phyloP scores from a whole-genome alignment of 208 protist species.

The Trypanosomatidae sp. region DNA sequence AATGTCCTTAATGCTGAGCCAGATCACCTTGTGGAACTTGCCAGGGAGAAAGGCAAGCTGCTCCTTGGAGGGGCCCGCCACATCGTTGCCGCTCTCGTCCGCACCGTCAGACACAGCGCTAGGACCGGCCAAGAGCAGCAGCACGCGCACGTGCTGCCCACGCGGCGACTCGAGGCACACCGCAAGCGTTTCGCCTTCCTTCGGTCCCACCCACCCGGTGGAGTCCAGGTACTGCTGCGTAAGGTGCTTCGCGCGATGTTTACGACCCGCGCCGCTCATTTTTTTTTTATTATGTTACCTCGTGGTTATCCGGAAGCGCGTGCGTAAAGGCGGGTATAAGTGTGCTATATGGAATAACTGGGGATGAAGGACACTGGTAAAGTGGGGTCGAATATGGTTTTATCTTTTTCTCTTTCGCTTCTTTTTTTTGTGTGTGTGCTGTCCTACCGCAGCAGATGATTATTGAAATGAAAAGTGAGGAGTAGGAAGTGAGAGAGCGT shows the following conservation, averaged over 20 bases:
- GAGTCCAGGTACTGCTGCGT: constrained; percentile 72
- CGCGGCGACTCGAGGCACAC: constrained; percentile 71
- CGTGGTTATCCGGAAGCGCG: too few species aligned
- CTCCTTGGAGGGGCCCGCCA: constrained; percentile 9
- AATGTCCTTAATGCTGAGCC: constrained; percentile 76
- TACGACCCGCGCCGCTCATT: constrained; percentile 80
- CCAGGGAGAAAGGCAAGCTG: constrained; percentile 60
- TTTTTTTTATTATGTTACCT: too few species aligned
- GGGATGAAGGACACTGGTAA: too few species aligned
- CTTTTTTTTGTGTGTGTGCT: too few species aligned
- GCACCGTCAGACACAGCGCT: background rate
- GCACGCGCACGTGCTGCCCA: constrained; percentile 70
- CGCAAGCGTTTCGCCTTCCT: constrained; percentile 49
- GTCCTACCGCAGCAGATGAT: too few species aligned
- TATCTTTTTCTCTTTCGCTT: too few species aligned
- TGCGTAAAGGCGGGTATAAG: too few species aligned
- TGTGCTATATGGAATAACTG: too few species aligned
- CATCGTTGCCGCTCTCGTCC: background rate
- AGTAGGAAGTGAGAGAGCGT: too few species aligned
- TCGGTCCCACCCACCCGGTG: constrained; percentile 48
- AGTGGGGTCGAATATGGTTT: too few species aligned
- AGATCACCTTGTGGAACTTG: constrained; percentile 91
- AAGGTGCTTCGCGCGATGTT: constrained; percentile 86
- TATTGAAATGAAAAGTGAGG: too few species aligned
- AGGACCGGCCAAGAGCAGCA: constrained; percentile 22